phyloP scores from a whole-genome alignment of 75 land plant species.

The Ceratopteris richardii region DNA sequence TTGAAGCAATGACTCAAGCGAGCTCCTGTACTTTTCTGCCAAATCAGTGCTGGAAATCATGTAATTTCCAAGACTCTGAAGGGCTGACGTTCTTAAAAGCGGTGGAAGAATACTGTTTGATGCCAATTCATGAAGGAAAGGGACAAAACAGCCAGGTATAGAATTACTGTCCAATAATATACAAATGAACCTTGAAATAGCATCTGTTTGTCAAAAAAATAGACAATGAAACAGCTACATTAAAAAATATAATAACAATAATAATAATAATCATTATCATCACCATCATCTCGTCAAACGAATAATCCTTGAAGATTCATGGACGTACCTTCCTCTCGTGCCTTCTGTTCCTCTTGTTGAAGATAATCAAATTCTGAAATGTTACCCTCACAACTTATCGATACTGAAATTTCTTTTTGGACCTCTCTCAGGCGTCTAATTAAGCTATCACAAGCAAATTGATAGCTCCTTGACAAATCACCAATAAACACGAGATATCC shows the following conservation, averaged over 20 bases:
- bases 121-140: conserved; percentile 14
- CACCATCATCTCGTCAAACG: no score
- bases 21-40: conserved; percentile 11
- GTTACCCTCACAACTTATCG: neutral
- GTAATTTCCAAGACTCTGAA: conserved; percentile 13
- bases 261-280: neutral
- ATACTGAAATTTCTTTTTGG: conserved; percentile 3
- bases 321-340: conserved; percentile 14
- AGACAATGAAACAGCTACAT: neutral
- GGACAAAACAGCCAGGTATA: conserved; percentile 17
- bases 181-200: conserved; percentile 8
- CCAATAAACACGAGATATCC: conserved; percentile 14
- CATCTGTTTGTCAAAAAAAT: conserved; percentile 12
- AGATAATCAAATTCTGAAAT: conserved; percentile 17
- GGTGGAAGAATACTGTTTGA: conserved; percentile 3
- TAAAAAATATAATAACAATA: neutral
- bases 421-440: conserved; percentile 9
- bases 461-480: conserved; percentile 11
- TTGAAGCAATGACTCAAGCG: conserved; percentile 9
- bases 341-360: conserved; percentile 14
- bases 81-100: conserved; percentile 9
- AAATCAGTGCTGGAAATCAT: conserved; percentile 8
- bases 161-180: conserved; percentile 17
- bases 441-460: conserved; percentile 10
- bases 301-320: no score